These are phyloP conservation scores for Pseudogymnoascus sp. DNA, from an alignment of 2,329 filamentous ascomycete species.

Conservation along the genomic window DNA sequence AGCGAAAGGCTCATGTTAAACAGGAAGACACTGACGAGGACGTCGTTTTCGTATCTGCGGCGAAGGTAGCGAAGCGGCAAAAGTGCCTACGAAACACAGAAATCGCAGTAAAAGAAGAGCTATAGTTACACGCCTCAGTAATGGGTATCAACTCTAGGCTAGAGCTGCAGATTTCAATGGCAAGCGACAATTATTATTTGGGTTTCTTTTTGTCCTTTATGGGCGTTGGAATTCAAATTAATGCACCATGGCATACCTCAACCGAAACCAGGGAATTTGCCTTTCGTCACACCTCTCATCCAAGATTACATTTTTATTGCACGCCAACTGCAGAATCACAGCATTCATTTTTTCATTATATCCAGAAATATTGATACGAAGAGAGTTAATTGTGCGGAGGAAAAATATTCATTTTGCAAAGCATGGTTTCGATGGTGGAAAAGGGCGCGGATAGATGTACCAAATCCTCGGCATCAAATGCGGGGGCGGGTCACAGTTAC, in stretches of 20 bases:
- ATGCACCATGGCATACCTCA: background rate
- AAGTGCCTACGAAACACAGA: background rate
- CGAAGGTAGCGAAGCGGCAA: background rate
- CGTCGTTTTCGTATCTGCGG: background rate
- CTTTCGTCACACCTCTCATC: background rate
- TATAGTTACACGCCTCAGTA: background rate
- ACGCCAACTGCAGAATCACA: background rate
- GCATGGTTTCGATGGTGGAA: background rate
- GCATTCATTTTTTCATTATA: background rate
- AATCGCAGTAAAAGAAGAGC: background rate
- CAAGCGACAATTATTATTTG: no score
- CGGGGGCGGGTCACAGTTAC: background rate
- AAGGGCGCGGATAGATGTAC: background rate
- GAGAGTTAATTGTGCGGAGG: background rate
- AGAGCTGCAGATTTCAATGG: no score
- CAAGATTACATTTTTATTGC: background rate
- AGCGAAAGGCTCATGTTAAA: background rate
- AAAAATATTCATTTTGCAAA: background rate
- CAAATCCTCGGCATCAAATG: background rate
- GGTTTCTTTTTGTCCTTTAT: background rate
- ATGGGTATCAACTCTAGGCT: no score
- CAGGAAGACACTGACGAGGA: background rate
- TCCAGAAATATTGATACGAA: background rate
- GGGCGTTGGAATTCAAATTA: background rate
- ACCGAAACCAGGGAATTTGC: no score